Percentiles rank a stretch among this genome's conserved stretches.
Evolutionary conservation across 2,329 filamentous ascomycete genomes (phyloP).

Genomic region (Aspergillus jensenii): DNA sequence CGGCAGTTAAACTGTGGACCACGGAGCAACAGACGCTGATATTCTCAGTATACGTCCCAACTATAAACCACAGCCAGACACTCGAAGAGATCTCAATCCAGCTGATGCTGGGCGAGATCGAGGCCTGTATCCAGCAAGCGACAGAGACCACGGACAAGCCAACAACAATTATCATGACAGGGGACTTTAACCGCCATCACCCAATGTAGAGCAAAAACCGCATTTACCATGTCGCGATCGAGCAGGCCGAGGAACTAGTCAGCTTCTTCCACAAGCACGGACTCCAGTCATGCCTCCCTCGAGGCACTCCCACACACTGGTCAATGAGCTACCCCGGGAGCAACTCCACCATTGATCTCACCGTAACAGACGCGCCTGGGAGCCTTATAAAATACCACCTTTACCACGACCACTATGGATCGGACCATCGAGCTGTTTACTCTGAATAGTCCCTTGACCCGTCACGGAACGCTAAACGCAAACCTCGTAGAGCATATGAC

Average conservation of each 20-base stretch:
- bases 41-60: too few relatives aligned
- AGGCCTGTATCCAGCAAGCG: neutral
- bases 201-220: too few relatives aligned
- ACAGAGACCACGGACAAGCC: neutral
- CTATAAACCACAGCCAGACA: too few relatives aligned
- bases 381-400: slow-evolving; percentile 23
- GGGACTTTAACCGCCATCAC: slow-evolving; percentile 16
- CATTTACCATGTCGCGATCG: too few relatives aligned
- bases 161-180: slow-evolving; percentile 11
- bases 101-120: too few relatives aligned
- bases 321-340: neutral
- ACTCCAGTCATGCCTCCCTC: too few relatives aligned
- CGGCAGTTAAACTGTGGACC: slow-evolving; percentile 19
- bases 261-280: too few relatives aligned
- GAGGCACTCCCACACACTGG: slow-evolving; percentile 3
- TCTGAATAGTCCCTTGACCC: slow-evolving; percentile 18
- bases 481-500: slow-evolving; percentile 14
- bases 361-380: slow-evolving; percentile 13
- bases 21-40: too few relatives aligned
- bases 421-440: slow-evolving; percentile 21
- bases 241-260: too few relatives aligned
- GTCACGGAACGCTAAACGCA: neutral
- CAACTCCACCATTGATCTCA: slow-evolving; percentile 16
- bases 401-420: slow-evolving; percentile 25
- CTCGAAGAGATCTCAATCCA: too few relatives aligned